These are phyloP conservation scores for Pyrenochaeta sp. DNA, from an alignment of 2,329 filamentous ascomycete species.

Conservation along the genomic window DNA sequence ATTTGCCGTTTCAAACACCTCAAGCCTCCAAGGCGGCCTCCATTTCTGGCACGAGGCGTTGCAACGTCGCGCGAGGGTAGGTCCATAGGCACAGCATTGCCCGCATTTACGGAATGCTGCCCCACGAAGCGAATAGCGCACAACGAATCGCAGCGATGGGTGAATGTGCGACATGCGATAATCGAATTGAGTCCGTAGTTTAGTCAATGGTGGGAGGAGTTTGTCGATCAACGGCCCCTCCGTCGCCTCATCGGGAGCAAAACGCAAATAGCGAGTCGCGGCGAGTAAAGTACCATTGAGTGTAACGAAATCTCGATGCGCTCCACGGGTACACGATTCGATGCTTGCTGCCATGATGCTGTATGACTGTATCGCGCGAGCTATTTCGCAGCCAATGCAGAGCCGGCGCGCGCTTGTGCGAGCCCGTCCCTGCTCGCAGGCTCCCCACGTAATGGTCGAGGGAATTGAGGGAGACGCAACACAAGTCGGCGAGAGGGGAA, in stretches of 20 bases:
- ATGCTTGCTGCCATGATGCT: slow-evolving; percentile 28
- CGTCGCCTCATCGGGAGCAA: slow-evolving; percentile 24
- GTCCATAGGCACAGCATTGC: slow-evolving; percentile 20
- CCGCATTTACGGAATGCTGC: slow-evolving; percentile 16
- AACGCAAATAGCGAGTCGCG: slow-evolving; percentile 13
- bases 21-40: slow-evolving; percentile 24
- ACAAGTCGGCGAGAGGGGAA: not conserved
- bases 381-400: slow-evolving; percentile 25
- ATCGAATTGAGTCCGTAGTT: slow-evolving; percentile 22
- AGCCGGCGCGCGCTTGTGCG: slow-evolving; percentile 13
- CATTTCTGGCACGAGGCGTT: slow-evolving; percentile 27
- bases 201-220: slow-evolving; percentile 4
- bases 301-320: not conserved
- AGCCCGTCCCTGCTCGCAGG: not conserved
- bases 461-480: not conserved
- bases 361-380: slow-evolving; percentile 42
- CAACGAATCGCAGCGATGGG: slow-evolving; percentile 15
- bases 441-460: not conserved
- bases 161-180: slow-evolving; percentile 31
- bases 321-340: not conserved
- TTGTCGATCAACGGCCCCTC: slow-evolving; percentile 36
- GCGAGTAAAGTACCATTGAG: slow-evolving; percentile 18
- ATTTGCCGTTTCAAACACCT: slow-evolving; percentile 21
- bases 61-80: slow-evolving; percentile 33
- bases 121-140: slow-evolving; percentile 12